A percentile compares a stretch with the other conserved stretches of the same genome.
Conservation (phyloP, 2,329 filamentous ascomycete genomes). For the Pyrenophora seminiperda region DNA sequence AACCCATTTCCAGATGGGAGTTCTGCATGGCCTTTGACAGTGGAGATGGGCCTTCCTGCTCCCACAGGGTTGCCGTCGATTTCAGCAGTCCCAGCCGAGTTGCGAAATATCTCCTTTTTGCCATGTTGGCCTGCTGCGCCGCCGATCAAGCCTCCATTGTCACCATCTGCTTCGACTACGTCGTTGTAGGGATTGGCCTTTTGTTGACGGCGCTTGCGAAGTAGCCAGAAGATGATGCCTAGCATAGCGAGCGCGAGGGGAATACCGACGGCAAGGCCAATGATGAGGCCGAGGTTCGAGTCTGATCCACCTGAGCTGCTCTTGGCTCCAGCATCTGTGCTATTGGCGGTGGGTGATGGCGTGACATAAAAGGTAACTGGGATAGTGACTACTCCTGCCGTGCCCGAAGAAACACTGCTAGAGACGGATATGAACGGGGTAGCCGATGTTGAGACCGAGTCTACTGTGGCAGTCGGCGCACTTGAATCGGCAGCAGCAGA, state of each 20-base stretch:
- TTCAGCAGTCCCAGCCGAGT: constrained; percentile 31
- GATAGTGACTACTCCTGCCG: constrained; percentile 31
- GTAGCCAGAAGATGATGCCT: constrained; percentile 39
- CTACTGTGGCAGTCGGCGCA: not conserved
- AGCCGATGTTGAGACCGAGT: constrained; percentile 11
- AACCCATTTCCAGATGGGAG: constrained; percentile 38
- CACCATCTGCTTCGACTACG: constrained; percentile 20
- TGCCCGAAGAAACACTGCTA: constrained; percentile 32
- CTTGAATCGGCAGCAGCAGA: constrained; percentile 11
- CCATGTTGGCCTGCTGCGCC: constrained; percentile 32
- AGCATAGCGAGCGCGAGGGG: constrained; percentile 40
- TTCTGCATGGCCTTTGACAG: constrained; percentile 38
- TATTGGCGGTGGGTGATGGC: constrained; percentile 12
- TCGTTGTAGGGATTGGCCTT: constrained; percentile 25
- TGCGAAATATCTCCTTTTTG: constrained; percentile 26
- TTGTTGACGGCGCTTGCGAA: constrained; percentile 39
- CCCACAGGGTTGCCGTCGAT: constrained; percentile 38
- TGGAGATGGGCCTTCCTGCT: constrained; percentile 34
- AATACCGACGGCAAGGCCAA: constrained; percentile 46
- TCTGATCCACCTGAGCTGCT: constrained; percentile 5
- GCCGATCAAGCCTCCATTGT: constrained; percentile 26
- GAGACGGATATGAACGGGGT: constrained; percentile 31
- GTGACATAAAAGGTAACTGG: constrained; percentile 28
- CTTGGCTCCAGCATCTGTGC: not conserved
- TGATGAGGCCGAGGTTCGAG: constrained; percentile 38